A percentile compares a stretch with the other conserved stretches of the same genome.
These are phyloP conservation scores for Exsudoporus floridanus DNA, from an alignment of 1,284 basidiomycete species.

Conservation along the genomic window DNA sequence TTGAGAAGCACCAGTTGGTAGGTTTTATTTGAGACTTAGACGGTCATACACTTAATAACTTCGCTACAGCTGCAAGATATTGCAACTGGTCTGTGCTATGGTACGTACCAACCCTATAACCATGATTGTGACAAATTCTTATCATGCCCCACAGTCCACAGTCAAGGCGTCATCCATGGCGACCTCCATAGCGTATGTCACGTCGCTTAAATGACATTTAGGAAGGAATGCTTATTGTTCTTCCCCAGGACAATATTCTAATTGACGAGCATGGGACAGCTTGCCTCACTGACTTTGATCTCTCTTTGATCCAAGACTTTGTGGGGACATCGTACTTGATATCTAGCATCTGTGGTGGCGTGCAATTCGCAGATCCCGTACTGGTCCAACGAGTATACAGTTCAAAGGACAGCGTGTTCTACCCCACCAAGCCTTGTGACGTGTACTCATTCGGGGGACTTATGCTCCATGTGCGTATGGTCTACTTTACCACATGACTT, in stretches of 20 bases:
- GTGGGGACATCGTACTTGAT: conserved; percentile 36
- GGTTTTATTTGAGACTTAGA: not conserved
- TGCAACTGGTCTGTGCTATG: conserved; percentile 27
- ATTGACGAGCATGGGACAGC: conserved; percentile 25
- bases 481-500: not conserved
- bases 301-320: conserved; percentile 37
- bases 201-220: not conserved
- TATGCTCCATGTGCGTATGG: conserved; percentile 26
- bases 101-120: conserved; percentile 15
- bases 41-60: not conserved
- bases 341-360: conserved; percentile 32
- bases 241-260: conserved; percentile 31
- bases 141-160: conserved; percentile 21
- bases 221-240: not conserved
- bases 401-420: not conserved
- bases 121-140: not conserved
- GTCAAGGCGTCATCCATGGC: conserved; percentile 22
- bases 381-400: conserved; percentile 19
- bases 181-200: conserved; percentile 30
- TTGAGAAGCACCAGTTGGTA: conserved; percentile 19
- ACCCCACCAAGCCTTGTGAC: conserved; percentile 30
- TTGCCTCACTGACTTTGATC: conserved; percentile 38
- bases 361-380: conserved; percentile 40
- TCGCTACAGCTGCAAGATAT: conserved; percentile 25
- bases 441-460: conserved; percentile 37